Base-by-base conservation (phyloP, 176 grass and related monocot species). In the Avena insularis region DNA sequence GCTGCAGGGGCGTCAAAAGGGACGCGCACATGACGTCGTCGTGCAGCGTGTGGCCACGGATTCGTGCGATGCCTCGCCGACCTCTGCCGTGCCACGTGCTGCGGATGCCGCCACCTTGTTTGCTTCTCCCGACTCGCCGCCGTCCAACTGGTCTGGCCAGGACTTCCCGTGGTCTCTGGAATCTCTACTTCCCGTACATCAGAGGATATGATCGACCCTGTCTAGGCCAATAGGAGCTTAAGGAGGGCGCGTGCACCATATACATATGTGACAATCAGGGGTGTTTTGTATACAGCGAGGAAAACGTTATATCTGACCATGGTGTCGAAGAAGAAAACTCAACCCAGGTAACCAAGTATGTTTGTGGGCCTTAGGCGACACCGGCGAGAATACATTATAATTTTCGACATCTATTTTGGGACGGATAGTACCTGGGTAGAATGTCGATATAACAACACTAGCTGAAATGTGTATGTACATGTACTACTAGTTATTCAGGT, bases 141-240 rank as follows among this genome's bases (percentile, higher is more conserved):
- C 73, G 1, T 17, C 63, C 67, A 33, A 27, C 64, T 90, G 79
- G 84, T 72, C 79, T 5, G 82, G 59, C 68, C 76, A 65, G 35
- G 85, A 88, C 70, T 70, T 40, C 29, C 29, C 59, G 15, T 85
- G 85, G 85, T 91, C 77, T 40, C 81, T 78, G 45, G 85, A 88
- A 60, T 11, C 49, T 23, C 81, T 87, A 70, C 71, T 84, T 17
- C 85, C 64, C 16, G 67, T 14, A 9, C 14, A 25, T 29, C 29
- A 29, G 54, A 48, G 19, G 45, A 64, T 23, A 8, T 76, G 45
- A 16, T 17, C 59, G 56, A 72, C 11, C 46, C 21, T 45, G 47
- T 56, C 47, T 66, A 73, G 63, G 71, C 31, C 15, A 38, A 15
- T 38, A 19, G 33, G 62, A 14, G 51, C 14, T 48, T 29, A 29